These are phyloP conservation scores for Fusarium secorum DNA, from an alignment of 2,329 filamentous ascomycete genomes.

Conservation along the genomic window DNA sequence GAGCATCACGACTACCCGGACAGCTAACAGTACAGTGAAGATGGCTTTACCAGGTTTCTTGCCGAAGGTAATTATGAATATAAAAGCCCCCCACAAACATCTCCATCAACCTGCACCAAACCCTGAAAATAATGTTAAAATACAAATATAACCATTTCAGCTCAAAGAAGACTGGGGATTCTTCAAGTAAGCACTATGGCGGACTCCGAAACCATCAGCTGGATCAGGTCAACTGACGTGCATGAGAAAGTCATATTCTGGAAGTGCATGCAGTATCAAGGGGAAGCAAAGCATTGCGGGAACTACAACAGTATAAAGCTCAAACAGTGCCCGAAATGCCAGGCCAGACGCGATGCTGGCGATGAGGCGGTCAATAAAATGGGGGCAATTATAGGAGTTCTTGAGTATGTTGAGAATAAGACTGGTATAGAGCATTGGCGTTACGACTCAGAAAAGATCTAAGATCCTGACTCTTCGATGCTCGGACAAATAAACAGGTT, in stretches of 20 bases:
- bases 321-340: not conserved
- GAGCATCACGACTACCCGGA: not conserved
- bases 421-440: constrained; percentile 2
- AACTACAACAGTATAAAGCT: not conserved
- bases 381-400: not conserved
- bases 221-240: not conserved
- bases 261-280: not conserved
- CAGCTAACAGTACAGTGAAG: not conserved
- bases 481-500: no score
- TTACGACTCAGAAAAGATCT: not conserved
- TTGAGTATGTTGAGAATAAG: not conserved
- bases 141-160: no score
- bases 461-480: accelerated
- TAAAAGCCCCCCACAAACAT: not conserved
- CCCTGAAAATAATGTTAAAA: not conserved
- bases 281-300: not conserved
- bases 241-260: not conserved
- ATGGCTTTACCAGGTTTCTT: accelerated
- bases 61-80: not conserved
- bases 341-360: not conserved
- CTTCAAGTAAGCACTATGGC: not conserved
- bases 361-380: not conserved
- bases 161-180: not conserved
- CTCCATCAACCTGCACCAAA: not conserved
- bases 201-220: not conserved